Conservation (phyloP, 2,329 filamentous ascomycete species). For the Monosporascus sp. region DNA sequence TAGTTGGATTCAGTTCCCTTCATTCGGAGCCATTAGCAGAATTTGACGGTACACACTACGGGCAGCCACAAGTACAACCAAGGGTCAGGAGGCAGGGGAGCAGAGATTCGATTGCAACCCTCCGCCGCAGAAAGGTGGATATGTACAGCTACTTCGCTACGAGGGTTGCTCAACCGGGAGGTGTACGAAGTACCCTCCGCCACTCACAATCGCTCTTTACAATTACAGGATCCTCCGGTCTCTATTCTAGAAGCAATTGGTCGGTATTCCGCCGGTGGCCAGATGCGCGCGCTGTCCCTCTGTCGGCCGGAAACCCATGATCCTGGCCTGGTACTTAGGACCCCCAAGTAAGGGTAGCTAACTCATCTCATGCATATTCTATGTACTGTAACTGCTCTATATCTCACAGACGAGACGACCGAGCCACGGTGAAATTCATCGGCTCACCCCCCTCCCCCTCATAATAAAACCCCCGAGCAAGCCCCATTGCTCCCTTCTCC, state of each 20-base stretch:
- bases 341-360: not conserved
- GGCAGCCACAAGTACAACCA: not conserved
- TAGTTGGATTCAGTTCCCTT: not conserved
- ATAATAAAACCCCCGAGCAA: not conserved
- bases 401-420: too few relatives aligned
- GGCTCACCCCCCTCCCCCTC: not conserved
- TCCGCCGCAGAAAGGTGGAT: not conserved
- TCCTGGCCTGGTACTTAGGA: not conserved
- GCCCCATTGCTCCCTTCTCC: not conserved
- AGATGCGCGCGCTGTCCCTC: not conserved
- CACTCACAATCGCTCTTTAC: not conserved
- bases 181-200: not conserved
- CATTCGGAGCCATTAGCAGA: not conserved
- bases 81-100: not conserved
- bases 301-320: not conserved
- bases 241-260: constrained; percentile 1
- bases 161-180: not conserved
- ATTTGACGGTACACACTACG: not conserved
- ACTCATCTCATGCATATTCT: not conserved
- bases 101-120: not conserved
- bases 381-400: not conserved
- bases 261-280: not conserved
- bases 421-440: not conserved
- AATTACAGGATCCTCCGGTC: not conserved
- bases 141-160: not conserved